Evolutionary conservation across 164 flowering plant genomes (phyloP), one percentile per base, ranked within the genome.

Genomic region (Cinnamomum micranthum): DNA sequence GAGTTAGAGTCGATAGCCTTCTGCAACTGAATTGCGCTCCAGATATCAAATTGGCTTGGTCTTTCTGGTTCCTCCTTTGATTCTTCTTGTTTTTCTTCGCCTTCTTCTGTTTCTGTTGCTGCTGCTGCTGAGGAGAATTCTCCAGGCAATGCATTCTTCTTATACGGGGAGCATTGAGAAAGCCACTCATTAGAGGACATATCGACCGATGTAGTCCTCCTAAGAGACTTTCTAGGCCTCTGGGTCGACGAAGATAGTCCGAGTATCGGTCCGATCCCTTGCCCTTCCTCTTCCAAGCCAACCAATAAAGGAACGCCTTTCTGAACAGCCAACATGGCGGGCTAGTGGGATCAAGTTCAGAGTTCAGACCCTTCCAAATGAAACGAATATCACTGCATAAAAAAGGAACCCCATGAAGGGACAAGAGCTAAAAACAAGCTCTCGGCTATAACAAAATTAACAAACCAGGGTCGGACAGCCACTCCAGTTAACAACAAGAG

Each of bases 161-260:
- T 86, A 73, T 84, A 79, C n/a, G 81, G 27, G 13, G 81, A 83
- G 59, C 82, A 50, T 47, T 85, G 86, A 25, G 82, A 50, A 17
- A 84, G 69, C 90, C 92, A 91, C 77, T 80, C 80, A 78, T 80
- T 86, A 33, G 92, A 89, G 14, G 91, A 86, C 91, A 88, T 89
- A 64, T 91, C 92, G 0, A 92, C 90, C 0, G 95, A 91, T 1
- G 88, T 79, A 31, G 93, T 88, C 73, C 93, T 76, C 55, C 91
- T 71, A 1, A 91, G 76, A 0, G 92, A 85, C 55, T 35, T 78
- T 52, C 31, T 73, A 6, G 3, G 9, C 22, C 58, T 22, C 62
- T 51, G 69, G 23, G 67, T 60, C 17, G 67, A 75, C 15, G 78
- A 81, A 28, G 69, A 71, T 65, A 63, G 70, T 23, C 84, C 83